Evolutionary conservation across 352 stramenopile species (phyloP), one percentile per base, ranked within the genome.

Genomic region (Pythium apleroticum): DNA sequence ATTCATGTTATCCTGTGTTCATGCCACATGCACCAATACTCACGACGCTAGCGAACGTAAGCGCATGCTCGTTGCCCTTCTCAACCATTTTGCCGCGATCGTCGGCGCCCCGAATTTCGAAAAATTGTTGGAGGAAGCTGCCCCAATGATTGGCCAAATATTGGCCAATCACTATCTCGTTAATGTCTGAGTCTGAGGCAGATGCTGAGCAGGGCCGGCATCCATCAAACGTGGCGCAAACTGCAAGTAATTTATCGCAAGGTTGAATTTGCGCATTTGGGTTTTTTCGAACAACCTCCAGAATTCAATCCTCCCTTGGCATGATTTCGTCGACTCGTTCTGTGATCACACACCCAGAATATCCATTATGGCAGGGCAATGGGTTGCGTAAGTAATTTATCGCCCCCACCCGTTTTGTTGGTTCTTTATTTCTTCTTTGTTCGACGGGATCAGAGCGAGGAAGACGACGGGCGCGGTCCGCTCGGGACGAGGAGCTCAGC

Each of bases 41-140:
- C 71, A 85, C 79, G 60, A 88, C 66, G 11, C 55, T 65, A 53
- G 69, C 28, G 50, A 54, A 72, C n/a, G 63, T 80, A 25, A 88
- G 69, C 66, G 76, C 37, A 52, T 60, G 57, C 45, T 66, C 57
- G 25, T 72, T 72, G 57, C 24, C 43, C 35, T 67, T 54, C 14
- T 50, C 43, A 19, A 5, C 52, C 70, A 66, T 73, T 33, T 65
- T 53, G n/a, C 48, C 20, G n/a, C 19, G 10, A n/a, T n/a, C n/a
- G n/a, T n/a, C n/a, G n/a, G n/a, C n/a, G 35, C 39, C 37, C 20
- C 30, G 33, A 52, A 43, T 66, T 58, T 66, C 39, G 43, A 65
- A 57, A 50, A 50, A 50, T 31, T 49, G 50, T 33, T 60, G 33
- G 49, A 7, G 2, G 24, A 10, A 54, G 2, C 31, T 14, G 14